Conservation (phyloP, 768 basidiomycete species). For the Imleria badia region DNA sequence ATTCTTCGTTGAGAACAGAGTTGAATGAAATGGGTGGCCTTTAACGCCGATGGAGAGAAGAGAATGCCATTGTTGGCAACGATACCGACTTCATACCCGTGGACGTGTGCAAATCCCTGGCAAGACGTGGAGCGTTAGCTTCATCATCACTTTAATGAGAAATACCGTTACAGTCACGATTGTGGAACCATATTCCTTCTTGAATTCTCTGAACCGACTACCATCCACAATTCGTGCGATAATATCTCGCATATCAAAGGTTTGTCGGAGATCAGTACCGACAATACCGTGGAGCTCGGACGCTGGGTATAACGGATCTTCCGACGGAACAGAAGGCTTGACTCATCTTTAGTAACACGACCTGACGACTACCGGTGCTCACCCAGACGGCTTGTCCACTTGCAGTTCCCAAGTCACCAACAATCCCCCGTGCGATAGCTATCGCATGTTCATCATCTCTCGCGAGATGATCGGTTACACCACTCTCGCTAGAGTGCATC, state of each 20-base stretch:
- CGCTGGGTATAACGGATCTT: slow-evolving; percentile 76
- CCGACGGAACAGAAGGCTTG: slow-evolving; percentile 59
- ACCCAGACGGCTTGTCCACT: slow-evolving; percentile 52
- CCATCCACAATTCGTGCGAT: slow-evolving; percentile 92
- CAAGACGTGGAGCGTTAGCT: slow-evolving; percentile 6
- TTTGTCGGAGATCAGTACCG: slow-evolving; percentile 82
- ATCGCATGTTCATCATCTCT: slow-evolving; percentile 85
- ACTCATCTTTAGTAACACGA: slow-evolving; percentile 9
- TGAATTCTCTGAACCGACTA: slow-evolving; percentile 91
- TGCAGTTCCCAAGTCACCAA: slow-evolving; percentile 74
- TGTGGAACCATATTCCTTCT: slow-evolving; percentile 91
- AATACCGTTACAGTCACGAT: slow-evolving; percentile 70
- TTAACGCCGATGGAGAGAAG: slow-evolving; percentile 90
- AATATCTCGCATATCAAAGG: slow-evolving; percentile 93
- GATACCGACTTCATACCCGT: slow-evolving; percentile 89
- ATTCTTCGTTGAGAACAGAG: slow-evolving; percentile 90
- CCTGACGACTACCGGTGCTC: slow-evolving; percentile 32
- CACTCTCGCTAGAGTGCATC: slow-evolving; percentile 91
- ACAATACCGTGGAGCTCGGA: slow-evolving; percentile 89
- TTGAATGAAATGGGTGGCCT: slow-evolving; percentile 94
- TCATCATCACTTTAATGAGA: neutral
- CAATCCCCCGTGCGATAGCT: slow-evolving; percentile 69
- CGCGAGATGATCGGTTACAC: slow-evolving; percentile 88
- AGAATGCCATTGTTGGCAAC: slow-evolving; percentile 94
- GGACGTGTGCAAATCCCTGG: slow-evolving; percentile 85